Evolutionary conservation across 768 basidiomycete genomes (phyloP).

Genomic region (Tylopilus sp.): DNA sequence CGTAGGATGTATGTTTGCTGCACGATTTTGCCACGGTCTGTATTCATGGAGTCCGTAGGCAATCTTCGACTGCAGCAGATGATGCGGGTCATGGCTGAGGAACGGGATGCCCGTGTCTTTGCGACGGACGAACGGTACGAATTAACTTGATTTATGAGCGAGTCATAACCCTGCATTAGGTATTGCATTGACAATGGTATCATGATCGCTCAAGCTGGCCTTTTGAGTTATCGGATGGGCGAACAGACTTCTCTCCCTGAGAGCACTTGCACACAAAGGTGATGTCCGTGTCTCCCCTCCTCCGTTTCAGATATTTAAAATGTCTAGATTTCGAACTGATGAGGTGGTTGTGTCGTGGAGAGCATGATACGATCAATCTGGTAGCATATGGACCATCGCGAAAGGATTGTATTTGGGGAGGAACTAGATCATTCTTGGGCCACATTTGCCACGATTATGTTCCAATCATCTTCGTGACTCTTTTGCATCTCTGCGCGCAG

Average conservation of each 20-base stretch:
- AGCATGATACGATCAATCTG: constrained; percentile 16
- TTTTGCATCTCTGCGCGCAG: constrained; percentile 41
- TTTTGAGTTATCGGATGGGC: constrained; percentile 91
- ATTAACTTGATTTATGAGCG: not conserved
- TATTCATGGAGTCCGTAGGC: constrained; percentile 43
- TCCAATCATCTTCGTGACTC: constrained; percentile 46
- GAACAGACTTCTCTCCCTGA: constrained; percentile 69
- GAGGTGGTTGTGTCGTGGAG: constrained; percentile 93
- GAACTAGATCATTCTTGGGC: constrained; percentile 18
- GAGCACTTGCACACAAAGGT: constrained; percentile 90
- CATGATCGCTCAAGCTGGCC: constrained; percentile 98
- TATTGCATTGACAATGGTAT: constrained; percentile 99
- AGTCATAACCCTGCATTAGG: constrained; percentile 38
- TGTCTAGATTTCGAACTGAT: constrained; percentile 84
- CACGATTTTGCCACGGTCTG: not conserved
- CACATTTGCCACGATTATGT: constrained; percentile 50
- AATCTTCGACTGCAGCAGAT: constrained; percentile 94
- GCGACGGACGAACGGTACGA: constrained; percentile 91
- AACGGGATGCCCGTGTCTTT: constrained; percentile 85
- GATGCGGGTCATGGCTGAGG: constrained; percentile 97
- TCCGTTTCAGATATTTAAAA: constrained; percentile 6
- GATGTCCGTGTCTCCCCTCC: constrained; percentile 15
- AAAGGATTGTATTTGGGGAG: not conserved
- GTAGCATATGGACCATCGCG: not conserved
- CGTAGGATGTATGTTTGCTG: constrained; percentile 83